A percentile compares a stretch with the other conserved stretches of the same genome.
phyloP scores from a whole-genome alignment of 352 stramenopile species.

The Pythium phragmiticola region DNA sequence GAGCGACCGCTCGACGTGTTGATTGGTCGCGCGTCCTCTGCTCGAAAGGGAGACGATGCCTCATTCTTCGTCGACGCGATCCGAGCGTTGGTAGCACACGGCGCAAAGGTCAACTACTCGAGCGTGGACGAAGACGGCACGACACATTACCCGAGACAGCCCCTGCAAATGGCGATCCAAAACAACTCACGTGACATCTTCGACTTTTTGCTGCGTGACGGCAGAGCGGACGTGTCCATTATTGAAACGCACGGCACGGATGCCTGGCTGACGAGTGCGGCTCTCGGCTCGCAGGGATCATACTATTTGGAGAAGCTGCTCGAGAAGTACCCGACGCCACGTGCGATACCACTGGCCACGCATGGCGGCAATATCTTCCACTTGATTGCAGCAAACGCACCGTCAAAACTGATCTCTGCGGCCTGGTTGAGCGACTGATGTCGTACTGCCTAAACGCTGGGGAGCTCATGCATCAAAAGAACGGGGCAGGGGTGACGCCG shows the following conservation, averaged over 20 bases:
- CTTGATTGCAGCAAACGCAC: constrained; percentile 29
- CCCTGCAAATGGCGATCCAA: constrained; percentile 54
- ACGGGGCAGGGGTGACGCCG: constrained; percentile 40
- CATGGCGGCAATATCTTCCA: constrained; percentile 60
- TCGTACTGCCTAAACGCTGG: constrained; percentile 28
- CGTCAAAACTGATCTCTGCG: constrained; percentile 21
- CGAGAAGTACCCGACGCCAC: constrained; percentile 26
- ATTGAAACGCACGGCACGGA: constrained; percentile 37
- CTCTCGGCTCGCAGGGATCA: constrained; percentile 35
- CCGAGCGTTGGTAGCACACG: constrained; percentile 4
- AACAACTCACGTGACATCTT: constrained; percentile 41
- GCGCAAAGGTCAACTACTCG: constrained; percentile 7
- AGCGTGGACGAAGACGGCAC: constrained; percentile 34
- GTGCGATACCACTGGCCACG: constrained; percentile 6
- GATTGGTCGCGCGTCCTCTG: constrained; percentile 33
- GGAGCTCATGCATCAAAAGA: constrained; percentile 44
- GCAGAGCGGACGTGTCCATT: constrained; percentile 33
- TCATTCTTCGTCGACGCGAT: constrained; percentile 44
- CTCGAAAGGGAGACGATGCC: constrained; percentile 1
- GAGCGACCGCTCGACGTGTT: constrained; percentile 52
- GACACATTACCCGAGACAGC: constrained; percentile 31
- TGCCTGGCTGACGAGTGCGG: constrained; percentile 50
- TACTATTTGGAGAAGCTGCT: constrained; percentile 51
- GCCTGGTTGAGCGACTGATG: constrained; percentile 39
- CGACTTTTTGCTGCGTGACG: constrained; percentile 42